These are phyloP conservation scores for Ceratocystis huliohia DNA, from an alignment of 2,329 filamentous ascomycete genomes.

Conservation along the genomic window DNA sequence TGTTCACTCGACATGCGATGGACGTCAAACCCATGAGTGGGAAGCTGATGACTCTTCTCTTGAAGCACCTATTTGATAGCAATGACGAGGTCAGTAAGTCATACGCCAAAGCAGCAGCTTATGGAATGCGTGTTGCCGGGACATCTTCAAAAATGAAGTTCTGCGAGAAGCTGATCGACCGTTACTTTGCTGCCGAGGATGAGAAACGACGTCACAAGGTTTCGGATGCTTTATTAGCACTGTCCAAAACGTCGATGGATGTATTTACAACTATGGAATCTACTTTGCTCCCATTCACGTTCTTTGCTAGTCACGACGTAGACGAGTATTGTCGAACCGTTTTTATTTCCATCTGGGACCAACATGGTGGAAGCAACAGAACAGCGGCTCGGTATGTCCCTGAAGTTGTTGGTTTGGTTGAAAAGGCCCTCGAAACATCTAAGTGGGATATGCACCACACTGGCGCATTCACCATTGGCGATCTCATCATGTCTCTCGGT, in stretches of 20 bases:
- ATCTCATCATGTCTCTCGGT: constrained; percentile 54
- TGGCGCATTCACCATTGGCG: constrained; percentile 66
- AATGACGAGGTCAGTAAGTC: constrained; percentile 88
- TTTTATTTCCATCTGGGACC: constrained; percentile 78
- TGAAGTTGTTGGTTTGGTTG: constrained; percentile 63
- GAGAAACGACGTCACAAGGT: constrained; percentile 60
- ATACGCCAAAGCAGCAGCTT: constrained; percentile 77
- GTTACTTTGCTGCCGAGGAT: constrained; percentile 76
- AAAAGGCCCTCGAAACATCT: constrained; percentile 58
- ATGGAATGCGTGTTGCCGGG: constrained; percentile 54
- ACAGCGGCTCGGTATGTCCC: constrained; percentile 71
- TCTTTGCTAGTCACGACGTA: constrained; percentile 73
- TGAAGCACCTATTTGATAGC: constrained; percentile 73
- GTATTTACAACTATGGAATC: constrained; percentile 67
- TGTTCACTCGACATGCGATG: constrained; percentile 66
- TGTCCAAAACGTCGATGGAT: constrained; percentile 80
- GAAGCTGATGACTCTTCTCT: constrained; percentile 61
- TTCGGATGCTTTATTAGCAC: constrained; percentile 68
- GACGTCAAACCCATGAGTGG: constrained; percentile 65
- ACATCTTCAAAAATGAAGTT: constrained; percentile 40
- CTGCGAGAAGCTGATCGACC: constrained; percentile 42
- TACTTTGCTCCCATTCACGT: constrained; percentile 71
- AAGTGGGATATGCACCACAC: constrained; percentile 89
- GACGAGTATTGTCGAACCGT: constrained; percentile 66
- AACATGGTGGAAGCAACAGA: constrained; percentile 75